phyloP scores from a whole-genome alignment of 768 basidiomycete species.

The Leccinellum albellum region DNA sequence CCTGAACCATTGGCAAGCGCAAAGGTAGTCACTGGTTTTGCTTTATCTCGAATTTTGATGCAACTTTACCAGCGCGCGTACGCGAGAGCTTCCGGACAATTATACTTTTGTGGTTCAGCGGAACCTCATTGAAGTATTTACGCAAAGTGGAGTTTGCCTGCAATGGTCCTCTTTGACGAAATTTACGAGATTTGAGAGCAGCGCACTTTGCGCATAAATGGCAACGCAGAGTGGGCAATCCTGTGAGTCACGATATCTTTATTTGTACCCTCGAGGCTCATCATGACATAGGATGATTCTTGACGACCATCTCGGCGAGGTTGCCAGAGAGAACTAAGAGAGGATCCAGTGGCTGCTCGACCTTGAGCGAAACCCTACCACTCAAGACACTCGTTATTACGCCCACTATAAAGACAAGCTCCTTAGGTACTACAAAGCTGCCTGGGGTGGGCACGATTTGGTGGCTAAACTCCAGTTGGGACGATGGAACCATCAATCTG shows the following conservation, averaged over 20 bases:
- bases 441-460: constrained; percentile 11
- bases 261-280: background rate
- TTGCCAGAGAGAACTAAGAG: constrained; percentile 37
- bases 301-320: constrained; percentile 46
- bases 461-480: constrained; percentile 1
- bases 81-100: constrained; percentile 65
- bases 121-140: constrained; percentile 43
- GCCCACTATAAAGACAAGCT: constrained; percentile 49
- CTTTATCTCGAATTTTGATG: background rate
- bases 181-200: constrained; percentile 36
- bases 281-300: constrained; percentile 41
- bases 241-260: constrained; percentile 28
- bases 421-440: constrained; percentile 43
- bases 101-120: constrained; percentile 62
- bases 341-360: constrained; percentile 47
- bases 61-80: constrained; percentile 49
- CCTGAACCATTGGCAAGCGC: constrained; percentile 38
- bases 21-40: constrained; percentile 36
- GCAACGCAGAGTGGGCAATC: constrained; percentile 48
- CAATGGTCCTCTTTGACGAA: constrained; percentile 40
- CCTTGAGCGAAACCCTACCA: constrained; percentile 47
- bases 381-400: constrained; percentile 51
- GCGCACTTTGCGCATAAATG: constrained; percentile 51
- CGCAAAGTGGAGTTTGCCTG: constrained; percentile 48
- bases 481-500: background rate